These are phyloP conservation scores for Lactarius trivialis DNA, from an alignment of 768 basidiomycete species.

Conservation along the genomic window DNA sequence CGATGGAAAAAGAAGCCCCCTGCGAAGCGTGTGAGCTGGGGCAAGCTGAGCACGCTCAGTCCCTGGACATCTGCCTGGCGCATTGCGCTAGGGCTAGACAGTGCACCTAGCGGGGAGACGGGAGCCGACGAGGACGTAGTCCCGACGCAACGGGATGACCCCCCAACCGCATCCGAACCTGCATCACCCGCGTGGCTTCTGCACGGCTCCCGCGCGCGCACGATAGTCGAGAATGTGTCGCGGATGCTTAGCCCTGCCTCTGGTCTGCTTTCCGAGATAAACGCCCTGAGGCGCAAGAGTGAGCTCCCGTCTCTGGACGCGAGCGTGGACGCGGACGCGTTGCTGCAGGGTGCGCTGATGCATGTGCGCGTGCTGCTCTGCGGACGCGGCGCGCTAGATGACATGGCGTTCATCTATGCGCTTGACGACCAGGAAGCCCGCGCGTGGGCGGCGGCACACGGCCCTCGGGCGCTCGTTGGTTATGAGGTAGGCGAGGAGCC, in stretches of 20 bases:
- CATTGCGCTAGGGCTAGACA: constrained; percentile 49
- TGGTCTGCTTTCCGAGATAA: constrained; percentile 48
- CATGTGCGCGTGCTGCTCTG: constrained; percentile 57
- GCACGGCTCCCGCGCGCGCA: constrained; percentile 44
- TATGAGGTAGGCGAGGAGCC: constrained; percentile 23
- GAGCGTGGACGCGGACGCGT: constrained; percentile 33
- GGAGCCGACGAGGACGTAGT: constrained; percentile 34
- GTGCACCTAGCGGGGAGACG: neutral
- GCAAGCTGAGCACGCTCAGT: constrained; percentile 53
- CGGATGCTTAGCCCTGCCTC: constrained; percentile 37
- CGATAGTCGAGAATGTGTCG: constrained; percentile 40
- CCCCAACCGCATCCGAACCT: constrained; percentile 4
- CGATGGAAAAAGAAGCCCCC: constrained; percentile 79
- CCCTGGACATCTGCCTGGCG: constrained; percentile 80
- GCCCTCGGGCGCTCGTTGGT: constrained; percentile 23
- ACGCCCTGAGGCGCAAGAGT: constrained; percentile 53
- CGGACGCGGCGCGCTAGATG: constrained; percentile 64
- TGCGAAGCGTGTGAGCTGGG: constrained; percentile 76
- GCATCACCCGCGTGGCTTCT: constrained; percentile 53
- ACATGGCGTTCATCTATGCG: constrained; percentile 66
- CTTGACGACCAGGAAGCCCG: constrained; percentile 49
- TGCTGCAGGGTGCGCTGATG: constrained; percentile 60
- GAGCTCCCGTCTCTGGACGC: constrained; percentile 36
- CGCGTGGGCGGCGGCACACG: constrained; percentile 39
- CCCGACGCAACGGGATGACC: constrained; percentile 51